A percentile compares a stretch with the other conserved stretches of the same genome.
These are phyloP conservation scores for Vitis amurensis DNA, from an alignment of 164 flowering plant genomes.

Conservation along the genomic window DNA sequence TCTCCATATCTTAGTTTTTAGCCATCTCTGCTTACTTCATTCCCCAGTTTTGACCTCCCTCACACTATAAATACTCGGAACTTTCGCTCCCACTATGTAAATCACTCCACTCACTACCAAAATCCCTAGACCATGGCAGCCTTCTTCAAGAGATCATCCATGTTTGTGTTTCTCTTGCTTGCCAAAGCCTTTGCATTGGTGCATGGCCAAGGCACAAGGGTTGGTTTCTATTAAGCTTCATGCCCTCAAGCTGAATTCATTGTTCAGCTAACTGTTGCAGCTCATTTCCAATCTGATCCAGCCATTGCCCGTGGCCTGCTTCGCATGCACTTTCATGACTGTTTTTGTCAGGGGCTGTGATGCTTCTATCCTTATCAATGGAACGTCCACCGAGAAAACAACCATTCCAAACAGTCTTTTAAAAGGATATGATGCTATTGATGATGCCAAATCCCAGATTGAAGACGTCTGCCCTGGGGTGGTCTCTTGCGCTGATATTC, in stretches of 20 bases:
- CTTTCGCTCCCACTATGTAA: too few relatives aligned
- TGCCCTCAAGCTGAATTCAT: conserved; percentile 55
- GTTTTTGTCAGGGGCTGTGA: conserved; percentile 78
- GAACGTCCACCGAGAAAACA: conserved; percentile 45
- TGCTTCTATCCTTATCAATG: conserved; percentile 55
- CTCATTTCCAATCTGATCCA: conserved; percentile 30
- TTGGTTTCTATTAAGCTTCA: conserved; percentile 44
- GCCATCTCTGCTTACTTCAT: too few relatives aligned
- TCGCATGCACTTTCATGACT: conserved; percentile 71
- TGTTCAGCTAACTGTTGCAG: conserved; percentile 32
- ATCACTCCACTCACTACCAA: too few relatives aligned
- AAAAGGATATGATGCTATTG: conserved; percentile 58
- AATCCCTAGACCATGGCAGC: too few relatives aligned
- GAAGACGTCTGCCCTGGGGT: conserved; percentile 64
- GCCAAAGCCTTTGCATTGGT: not conserved
- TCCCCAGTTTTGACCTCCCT: too few relatives aligned
- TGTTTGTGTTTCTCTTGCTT: conserved; percentile 1
- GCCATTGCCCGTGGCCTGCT: conserved; percentile 52
- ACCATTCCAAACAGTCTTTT: conserved; percentile 36
- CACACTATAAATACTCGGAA: too few relatives aligned
- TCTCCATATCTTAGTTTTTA: too few relatives aligned
- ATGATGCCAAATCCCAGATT: conserved; percentile 52
- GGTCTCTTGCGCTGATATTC: conserved; percentile 77
- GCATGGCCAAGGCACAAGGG: conserved; percentile 38
- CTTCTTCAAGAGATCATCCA: too few relatives aligned